Evolutionary conservation across 106 monocot species (phyloP).

Genomic region (Phalaenopsis aphrodite): DNA sequence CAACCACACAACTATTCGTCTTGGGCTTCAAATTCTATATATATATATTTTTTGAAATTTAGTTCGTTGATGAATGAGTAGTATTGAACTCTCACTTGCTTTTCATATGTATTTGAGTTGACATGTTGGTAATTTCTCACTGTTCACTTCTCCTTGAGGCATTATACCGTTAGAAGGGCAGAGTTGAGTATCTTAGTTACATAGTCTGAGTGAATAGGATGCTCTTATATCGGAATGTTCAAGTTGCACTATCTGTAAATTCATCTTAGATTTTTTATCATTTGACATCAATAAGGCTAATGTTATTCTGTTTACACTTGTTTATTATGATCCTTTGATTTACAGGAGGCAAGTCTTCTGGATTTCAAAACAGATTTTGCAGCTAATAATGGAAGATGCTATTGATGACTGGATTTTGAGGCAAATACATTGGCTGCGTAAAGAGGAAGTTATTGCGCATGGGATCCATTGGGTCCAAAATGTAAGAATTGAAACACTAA

Average conservation of each 20-base stretch:
- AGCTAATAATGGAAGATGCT: slow-evolving; percentile 98
- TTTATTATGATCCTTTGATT: neutral
- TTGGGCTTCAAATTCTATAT: too few species aligned
- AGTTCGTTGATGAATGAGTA: neutral
- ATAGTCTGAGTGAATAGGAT: neutral
- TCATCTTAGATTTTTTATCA: neutral
- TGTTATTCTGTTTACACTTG: neutral
- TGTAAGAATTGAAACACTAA: slow-evolving; percentile 34
- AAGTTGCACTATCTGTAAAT: neutral
- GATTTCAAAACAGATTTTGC: slow-evolving; percentile 99
- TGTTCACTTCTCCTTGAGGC: neutral
- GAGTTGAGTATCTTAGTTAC: neutral
- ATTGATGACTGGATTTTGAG: slow-evolving; percentile 96
- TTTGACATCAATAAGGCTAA: neutral
- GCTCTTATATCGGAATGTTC: neutral
- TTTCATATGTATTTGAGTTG: neutral
- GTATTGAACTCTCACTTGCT: neutral
- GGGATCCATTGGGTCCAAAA: slow-evolving; percentile 90
- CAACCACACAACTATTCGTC: too few species aligned
- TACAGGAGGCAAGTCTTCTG: slow-evolving; percentile 93
- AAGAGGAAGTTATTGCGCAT: slow-evolving; percentile 65
- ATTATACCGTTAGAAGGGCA: neutral
- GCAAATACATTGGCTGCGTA: slow-evolving; percentile 77
- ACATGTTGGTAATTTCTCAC: neutral
- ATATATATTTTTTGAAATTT: too few species aligned